Base-by-base conservation (phyloP, 139 green algal species). In the Mesotaenium endlicherianum region DNA sequence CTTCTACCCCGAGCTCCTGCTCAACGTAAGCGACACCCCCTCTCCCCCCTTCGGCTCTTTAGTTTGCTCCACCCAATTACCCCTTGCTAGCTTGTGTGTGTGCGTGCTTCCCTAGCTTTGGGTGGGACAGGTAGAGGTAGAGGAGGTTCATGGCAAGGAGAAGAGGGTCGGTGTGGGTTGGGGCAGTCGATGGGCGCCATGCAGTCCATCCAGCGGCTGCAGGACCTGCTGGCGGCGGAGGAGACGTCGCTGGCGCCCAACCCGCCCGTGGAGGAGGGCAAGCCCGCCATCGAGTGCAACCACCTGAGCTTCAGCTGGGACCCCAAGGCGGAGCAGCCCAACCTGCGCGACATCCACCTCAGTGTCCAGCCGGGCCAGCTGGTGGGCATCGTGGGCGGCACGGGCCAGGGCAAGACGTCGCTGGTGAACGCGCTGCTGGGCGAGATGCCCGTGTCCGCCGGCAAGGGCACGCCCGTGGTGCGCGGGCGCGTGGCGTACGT, bases 1-100 rank as follows among this genome's bases (percentile, higher is more conserved):
- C 47, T 94, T 97, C 81, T 89, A 98, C 50, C 95, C 95, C 47
- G 93, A 97, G 30, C 50, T 88, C n/a, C 85, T 78, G 49, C 55
- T 43, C 42, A 74, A 90, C 42, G 75, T 84, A 8, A 8, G 3
- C 57, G 11, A 8, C 57, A 38, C 26, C 3, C 26, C 6, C 14
- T 16, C 14, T 16, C 14, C 57, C 16, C 4, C 30, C 16, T 71
- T n/a, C n/a, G n/a, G n/a, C n/a, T n/a, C n/a, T n/a, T n/a, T n/a
- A n/a, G n/a, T n/a, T n/a, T n/a, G n/a, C n/a, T n/a, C n/a, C n/a
- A n/a, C n/a, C n/a, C n/a, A n/a, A n/a, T n/a, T n/a, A n/a, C n/a
- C n/a, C n/a, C n/a, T n/a, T n/a, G n/a, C n/a, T n/a, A n/a, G n/a
- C n/a, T n/a, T n/a, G n/a, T n/a, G n/a, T n/a, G n/a, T n/a, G n/a